Evolutionary conservation across 1,139 yeast genomes (phyloP).

Genomic region (Taiozyma sp.): DNA sequence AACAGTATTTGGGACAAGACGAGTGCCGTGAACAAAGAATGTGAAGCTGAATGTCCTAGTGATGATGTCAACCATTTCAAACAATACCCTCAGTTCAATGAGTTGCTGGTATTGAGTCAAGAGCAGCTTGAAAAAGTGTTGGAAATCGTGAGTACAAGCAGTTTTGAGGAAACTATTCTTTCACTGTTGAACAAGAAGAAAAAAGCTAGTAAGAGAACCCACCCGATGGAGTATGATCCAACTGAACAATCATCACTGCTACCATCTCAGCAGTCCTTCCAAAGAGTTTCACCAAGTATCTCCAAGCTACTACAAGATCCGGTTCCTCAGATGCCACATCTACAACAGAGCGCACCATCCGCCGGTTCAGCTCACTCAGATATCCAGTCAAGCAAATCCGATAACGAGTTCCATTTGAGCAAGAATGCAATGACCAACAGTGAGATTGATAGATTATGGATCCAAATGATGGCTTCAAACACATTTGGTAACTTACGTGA

Average conservation of each 20-base stretch:
- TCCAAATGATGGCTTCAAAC: conserved; percentile 17
- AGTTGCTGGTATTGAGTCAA: conserved; percentile 8
- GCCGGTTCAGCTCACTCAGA: background rate
- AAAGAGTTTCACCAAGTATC: background rate
- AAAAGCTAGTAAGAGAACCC: background rate
- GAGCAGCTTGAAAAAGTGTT: conserved; percentile 11
- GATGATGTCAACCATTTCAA: conserved; percentile 17
- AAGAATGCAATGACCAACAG: conserved; percentile 11
- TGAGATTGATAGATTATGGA: conserved; percentile 22
- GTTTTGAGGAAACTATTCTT: conserved; percentile 13
- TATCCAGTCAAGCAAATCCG: background rate
- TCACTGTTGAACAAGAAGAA: conserved; percentile 8
- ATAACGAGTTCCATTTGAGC: conserved; percentile 15
- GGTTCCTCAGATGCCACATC: conserved; percentile 8
- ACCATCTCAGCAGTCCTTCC: background rate
- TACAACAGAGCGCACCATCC: conserved; percentile 60
- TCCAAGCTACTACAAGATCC: background rate
- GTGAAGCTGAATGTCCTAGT: conserved; percentile 5
- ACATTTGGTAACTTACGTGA: background rate
- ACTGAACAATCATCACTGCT: background rate
- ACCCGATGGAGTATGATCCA: background rate
- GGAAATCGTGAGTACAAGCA: conserved; percentile 9
- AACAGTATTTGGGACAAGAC: conserved; percentile 24
- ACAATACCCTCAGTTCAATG: conserved; percentile 16
- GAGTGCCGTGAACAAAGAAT: conserved; percentile 16